Conservation (phyloP, 2,329 filamentous ascomycete genomes). For the Setomelanomma holmii region DNA sequence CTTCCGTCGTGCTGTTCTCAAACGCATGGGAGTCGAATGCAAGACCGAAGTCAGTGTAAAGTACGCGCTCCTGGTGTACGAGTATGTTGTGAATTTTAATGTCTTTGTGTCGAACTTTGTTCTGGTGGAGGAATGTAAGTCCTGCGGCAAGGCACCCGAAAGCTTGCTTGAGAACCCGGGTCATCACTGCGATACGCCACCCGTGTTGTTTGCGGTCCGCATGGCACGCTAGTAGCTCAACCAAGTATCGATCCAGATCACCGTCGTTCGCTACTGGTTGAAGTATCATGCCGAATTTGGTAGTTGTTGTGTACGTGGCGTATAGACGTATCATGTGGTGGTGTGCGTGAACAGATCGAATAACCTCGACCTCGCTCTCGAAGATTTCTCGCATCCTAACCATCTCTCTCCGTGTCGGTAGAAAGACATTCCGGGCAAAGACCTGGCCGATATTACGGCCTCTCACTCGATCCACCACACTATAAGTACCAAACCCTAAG, state of each 20-base stretch:
- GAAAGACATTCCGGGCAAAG: not conserved
- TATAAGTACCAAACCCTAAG: too few species aligned
- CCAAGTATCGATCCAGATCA: conserved; percentile 23
- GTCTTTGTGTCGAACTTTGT: conserved; percentile 15
- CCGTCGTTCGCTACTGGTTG: conserved; percentile 22
- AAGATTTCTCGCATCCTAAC: not conserved
- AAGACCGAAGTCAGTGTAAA: conserved; percentile 24
- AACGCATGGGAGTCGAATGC: conserved; percentile 10
- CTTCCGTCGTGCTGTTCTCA: conserved; percentile 17
- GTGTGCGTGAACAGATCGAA: not conserved
- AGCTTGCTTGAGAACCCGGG: conserved; percentile 1
- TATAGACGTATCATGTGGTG: not conserved
- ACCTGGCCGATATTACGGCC: not conserved
- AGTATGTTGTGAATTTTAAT: conserved; percentile 19
- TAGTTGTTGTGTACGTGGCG: conserved; percentile 7
- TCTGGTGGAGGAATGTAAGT: conserved; percentile 14
- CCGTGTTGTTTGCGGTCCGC: too few species aligned
- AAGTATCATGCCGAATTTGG: conserved; percentile 17
- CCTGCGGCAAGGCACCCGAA: conserved; percentile 20
- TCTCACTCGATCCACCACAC: too few species aligned
- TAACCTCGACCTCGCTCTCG: not conserved
- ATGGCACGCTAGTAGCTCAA: too few species aligned
- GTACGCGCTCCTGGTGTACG: conserved; percentile 9
- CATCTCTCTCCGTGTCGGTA: not conserved
- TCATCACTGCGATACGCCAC: not conserved